Conservation (phyloP, 257 asterid species). For the Solanum sparsipilum region DNA sequence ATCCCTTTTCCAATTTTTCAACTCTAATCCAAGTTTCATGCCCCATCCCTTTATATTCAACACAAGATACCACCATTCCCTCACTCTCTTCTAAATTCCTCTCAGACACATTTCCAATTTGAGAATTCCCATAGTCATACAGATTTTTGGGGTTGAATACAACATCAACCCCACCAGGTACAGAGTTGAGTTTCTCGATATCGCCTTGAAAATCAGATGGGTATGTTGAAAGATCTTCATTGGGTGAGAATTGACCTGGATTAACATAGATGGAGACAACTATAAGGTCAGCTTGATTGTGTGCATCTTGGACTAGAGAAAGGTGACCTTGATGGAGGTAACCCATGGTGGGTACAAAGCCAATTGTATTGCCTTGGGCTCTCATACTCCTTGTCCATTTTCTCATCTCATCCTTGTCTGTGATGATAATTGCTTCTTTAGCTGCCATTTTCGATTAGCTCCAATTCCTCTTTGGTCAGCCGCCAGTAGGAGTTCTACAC, state of each 20-base stretch:
- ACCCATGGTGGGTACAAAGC: conserved; percentile 91
- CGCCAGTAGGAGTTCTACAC: not conserved
- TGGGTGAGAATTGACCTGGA: conserved; percentile 90
- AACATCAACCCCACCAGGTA: conserved; percentile 65
- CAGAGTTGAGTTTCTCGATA: conserved; percentile 36
- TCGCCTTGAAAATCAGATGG: conserved; percentile 83
- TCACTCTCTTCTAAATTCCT: not conserved
- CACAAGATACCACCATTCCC: conserved; percentile 43
- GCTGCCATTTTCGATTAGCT: conserved; percentile 19
- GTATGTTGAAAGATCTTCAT: conserved; percentile 89
- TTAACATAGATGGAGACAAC: conserved; percentile 84
- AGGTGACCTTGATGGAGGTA: conserved; percentile 91
- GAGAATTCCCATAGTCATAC: conserved; percentile 46
- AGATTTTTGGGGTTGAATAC: conserved; percentile 68
- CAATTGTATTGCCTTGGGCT: conserved; percentile 53
- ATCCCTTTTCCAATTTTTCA: conserved; percentile 65
- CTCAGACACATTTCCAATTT: not conserved
- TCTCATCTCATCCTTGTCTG: conserved; percentile 58
- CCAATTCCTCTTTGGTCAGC: not conserved
- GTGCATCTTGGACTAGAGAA: conserved; percentile 56
- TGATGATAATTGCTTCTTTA: conserved; percentile 47
- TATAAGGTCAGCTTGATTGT: conserved; percentile 35
- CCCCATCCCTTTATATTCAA: conserved; percentile 53
- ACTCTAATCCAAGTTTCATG: conserved; percentile 89
- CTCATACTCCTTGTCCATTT: conserved; percentile 66